Conservation (phyloP, 306 rosid species). For the Glycine soja region DNA sequence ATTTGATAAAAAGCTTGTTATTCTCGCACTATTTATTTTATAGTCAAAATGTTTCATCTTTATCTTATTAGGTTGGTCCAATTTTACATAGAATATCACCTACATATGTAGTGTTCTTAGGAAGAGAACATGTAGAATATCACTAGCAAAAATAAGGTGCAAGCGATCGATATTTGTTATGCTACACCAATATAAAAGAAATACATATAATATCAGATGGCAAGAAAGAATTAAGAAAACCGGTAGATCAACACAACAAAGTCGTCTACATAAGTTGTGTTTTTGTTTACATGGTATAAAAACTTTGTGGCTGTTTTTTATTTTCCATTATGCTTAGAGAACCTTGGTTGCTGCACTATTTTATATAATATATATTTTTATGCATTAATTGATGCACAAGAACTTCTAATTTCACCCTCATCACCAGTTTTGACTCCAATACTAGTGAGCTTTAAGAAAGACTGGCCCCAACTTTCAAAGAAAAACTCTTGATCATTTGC, state of each 20-base stretch:
- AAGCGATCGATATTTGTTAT: neutral
- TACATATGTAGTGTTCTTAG: neutral
- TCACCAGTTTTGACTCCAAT: slow-evolving; percentile 49
- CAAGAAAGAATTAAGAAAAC: neutral
- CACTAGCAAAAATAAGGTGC: neutral
- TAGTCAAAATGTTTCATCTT: neutral
- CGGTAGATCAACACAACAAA: neutral
- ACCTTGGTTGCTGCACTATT: neutral
- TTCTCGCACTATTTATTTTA: neutral
- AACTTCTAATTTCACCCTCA: slow-evolving; percentile 62
- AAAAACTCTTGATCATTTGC: slow-evolving; percentile 69
- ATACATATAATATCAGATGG: neutral
- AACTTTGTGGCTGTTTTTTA: neutral
- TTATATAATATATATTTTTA: neutral
- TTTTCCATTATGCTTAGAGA: slow-evolving; percentile 13
- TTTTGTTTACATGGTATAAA: slow-evolving; percentile 15
- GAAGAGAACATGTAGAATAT: neutral
- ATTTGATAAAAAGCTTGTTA: no score
- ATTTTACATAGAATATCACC: neutral
- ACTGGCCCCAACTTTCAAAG: slow-evolving; percentile 68
- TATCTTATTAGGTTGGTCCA: neutral
- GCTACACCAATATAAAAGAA: slow-evolving; percentile 27
- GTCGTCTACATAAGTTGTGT: neutral
- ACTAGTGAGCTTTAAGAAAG: slow-evolving; percentile 44
- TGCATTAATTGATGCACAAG: slow-evolving; percentile 57